Evolutionary conservation across 495 filamentous ascomycete genomes (phyloP).

Genomic region (Penicillium herquei): DNA sequence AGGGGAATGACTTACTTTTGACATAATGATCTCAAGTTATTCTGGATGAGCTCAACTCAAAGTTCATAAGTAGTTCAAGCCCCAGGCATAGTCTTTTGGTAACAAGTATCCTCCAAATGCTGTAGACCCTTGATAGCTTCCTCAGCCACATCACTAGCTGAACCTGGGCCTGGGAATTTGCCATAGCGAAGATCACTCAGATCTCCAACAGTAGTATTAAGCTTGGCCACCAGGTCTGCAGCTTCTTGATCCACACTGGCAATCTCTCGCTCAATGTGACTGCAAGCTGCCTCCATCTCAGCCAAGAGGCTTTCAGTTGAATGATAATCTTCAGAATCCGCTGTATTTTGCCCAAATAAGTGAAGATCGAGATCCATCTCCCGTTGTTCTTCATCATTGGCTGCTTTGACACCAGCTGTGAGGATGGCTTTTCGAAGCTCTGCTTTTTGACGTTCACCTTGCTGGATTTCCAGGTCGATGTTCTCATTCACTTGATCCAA

Average conservation of each 20-base stretch:
- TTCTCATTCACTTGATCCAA: conserved; percentile 65
- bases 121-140: conserved; percentile 53
- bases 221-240: conserved; percentile 54
- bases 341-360: conserved; percentile 60
- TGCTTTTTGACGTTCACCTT: conserved; percentile 60
- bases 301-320: conserved; percentile 62
- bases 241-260: conserved; percentile 62
- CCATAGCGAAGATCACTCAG: conserved; percentile 85
- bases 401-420: conserved; percentile 52
- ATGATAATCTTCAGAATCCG: conserved; percentile 47
- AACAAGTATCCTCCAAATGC: conserved; percentile 63
- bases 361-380: conserved; percentile 71
- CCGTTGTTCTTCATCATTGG: conserved; percentile 57
- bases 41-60: neutral
- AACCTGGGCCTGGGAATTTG: conserved; percentile 58
- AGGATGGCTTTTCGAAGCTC: conserved; percentile 56
- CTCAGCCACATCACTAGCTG: conserved; percentile 58
- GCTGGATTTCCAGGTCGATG: conserved; percentile 64
- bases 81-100: conserved; percentile 20
- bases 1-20: neutral
- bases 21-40: no score
- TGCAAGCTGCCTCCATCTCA: conserved; percentile 64
- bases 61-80: neutral
- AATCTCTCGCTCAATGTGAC: conserved; percentile 65
- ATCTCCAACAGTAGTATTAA: conserved; percentile 62